Base-by-base conservation (phyloP, 306 rosid genomes). In the Adenanthera pavonina region DNA sequence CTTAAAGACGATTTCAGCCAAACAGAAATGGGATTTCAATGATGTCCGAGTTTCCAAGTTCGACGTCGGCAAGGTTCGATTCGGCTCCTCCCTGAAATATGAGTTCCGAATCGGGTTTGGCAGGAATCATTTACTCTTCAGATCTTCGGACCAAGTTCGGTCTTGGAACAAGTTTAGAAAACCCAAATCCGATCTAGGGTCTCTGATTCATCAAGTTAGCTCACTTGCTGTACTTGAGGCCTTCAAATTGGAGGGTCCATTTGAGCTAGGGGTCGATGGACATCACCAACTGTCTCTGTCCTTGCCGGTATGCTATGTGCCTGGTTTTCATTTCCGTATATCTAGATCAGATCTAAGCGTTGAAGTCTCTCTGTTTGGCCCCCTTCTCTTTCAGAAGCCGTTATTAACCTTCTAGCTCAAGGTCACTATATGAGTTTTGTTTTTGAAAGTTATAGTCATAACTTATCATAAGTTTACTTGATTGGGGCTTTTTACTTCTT, bases 231-330 rank as follows among this genome's bases (percentile, higher is more conserved):
- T 83, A 1, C 88, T 93, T 64, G 88, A 91, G 71, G 57, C 84
- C 2, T 85, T 95, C 84, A 87, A 85, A 83, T 80, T 92, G 80
- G 83, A 84, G 56, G 99, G 99, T 43, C 97, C 99, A 5, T 89
- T 95, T 82, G 92, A 91, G 57, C 82, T 95, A 41, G 70, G 78
- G 36, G 87, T 92, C 66, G 87, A 74, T 81, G 84, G 65, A 5
- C 41, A 13, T 72, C 91, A 89, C 34, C 34, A 49, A 8, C 83
- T 91, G 8, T 86, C 94, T 7, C 88, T 95, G 0, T 75, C 84
- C 8, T 86, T 95, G 77, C 94, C 97, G 54, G 97, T 95, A 92
- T 7, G 87, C 11, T 0, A 4, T 34, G 19, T 36, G 30, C 78
- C 53, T 34, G 74, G 7, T 68, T 38, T 75, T 46, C 7, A 1